Conservation (phyloP, 2,329 filamentous ascomycete genomes). For the Aspergillus fructus region DNA sequence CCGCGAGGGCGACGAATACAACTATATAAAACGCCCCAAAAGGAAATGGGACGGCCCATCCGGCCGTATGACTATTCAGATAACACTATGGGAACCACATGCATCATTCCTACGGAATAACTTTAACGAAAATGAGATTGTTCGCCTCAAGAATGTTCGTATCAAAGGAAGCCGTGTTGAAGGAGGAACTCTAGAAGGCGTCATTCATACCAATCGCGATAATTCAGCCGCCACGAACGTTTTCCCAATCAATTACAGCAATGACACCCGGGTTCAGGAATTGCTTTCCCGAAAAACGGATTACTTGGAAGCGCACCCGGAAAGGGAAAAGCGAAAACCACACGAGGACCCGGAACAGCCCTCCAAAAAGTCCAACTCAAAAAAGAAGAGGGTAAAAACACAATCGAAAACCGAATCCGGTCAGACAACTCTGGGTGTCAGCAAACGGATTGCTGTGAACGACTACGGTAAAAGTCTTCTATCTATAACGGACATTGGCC, state of each 20-base stretch:
- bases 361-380: constrained; percentile 35
- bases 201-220: constrained; percentile 61
- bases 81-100: constrained; percentile 72
- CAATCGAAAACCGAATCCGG: constrained; percentile 32
- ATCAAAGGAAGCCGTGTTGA: constrained; percentile 58
- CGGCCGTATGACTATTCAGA: constrained; percentile 68
- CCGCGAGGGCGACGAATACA: constrained; percentile 55
- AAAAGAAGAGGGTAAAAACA: constrained; percentile 31
- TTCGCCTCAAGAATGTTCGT: constrained; percentile 70
- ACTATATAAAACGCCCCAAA: constrained; percentile 48
- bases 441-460: constrained; percentile 38
- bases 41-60: constrained; percentile 69
- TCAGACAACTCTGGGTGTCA: constrained; percentile 22
- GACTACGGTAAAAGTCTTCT: constrained; percentile 37
- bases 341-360: constrained; percentile 20
- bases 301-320: constrained; percentile 56
- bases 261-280: constrained; percentile 52
- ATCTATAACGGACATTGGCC: background rate
- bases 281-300: constrained; percentile 63
- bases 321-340: constrained; percentile 30
- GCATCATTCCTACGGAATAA: constrained; percentile 56
- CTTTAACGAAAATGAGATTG: constrained; percentile 60
- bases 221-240: constrained; percentile 59
- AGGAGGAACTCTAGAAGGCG: constrained; percentile 65
- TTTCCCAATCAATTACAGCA: constrained; percentile 49